Evolutionary conservation across 179 eudicot genomes (phyloP).

Genomic region (Dionaea muscipula): DNA sequence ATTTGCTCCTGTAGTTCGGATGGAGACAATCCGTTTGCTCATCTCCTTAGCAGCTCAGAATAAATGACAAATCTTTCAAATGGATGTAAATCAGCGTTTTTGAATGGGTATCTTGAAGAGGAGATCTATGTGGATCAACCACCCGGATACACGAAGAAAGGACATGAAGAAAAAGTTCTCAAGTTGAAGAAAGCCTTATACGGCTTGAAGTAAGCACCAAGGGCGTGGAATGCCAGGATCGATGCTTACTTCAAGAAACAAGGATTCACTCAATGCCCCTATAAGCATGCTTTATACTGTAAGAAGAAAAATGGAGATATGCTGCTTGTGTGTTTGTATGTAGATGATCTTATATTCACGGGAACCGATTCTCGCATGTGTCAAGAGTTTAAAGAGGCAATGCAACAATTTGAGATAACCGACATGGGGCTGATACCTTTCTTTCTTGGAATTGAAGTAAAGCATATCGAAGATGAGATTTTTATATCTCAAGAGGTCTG

Average conservation of each 20-base stretch:
- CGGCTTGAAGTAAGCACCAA: too few species aligned
- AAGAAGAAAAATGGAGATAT: not conserved
- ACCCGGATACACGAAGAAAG: not conserved
- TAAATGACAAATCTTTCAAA: not conserved
- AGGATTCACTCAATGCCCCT: not conserved
- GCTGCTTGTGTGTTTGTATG: too few species aligned
- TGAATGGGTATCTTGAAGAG: constrained; percentile 1
- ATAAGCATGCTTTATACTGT: not conserved
- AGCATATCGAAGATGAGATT: too few species aligned
- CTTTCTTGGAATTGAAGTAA: too few species aligned
- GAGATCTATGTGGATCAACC: constrained; percentile 3
- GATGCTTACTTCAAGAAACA: too few species aligned
- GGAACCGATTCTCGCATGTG: not conserved
- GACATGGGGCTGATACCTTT: too few species aligned
- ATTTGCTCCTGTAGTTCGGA: too few species aligned
- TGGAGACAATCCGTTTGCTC: constrained; percentile 2
- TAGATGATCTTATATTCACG: too few species aligned
- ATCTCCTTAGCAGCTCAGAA: constrained; percentile 1
- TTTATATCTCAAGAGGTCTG: too few species aligned
- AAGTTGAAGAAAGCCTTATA: not conserved
- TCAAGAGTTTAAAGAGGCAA: not conserved
- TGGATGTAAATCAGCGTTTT: constrained; percentile 10
- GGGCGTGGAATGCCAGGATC: too few species aligned
- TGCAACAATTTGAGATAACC: too few species aligned
- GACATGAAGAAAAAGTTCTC: not conserved